Percentiles rank a stretch among this genome's conserved stretches.
Conservation (phyloP, 495 filamentous ascomycete species). For the Geopyxis carbonaria region DNA sequence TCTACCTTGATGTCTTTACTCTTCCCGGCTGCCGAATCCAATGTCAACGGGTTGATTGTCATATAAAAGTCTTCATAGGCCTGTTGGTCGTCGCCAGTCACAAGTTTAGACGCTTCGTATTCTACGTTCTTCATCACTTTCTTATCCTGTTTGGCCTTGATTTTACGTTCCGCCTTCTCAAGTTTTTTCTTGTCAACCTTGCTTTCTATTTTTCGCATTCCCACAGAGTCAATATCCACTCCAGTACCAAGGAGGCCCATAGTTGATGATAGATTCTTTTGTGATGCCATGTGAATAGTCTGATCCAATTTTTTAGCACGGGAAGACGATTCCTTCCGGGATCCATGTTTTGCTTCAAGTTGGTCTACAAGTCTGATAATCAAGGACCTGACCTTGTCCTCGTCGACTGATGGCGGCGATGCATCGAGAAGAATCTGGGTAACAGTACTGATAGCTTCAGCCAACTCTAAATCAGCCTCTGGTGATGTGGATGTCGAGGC, state of each 20-base stretch:
- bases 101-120: conserved; percentile 84
- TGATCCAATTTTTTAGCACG: conserved; percentile 75
- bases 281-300: conserved; percentile 83
- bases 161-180: conserved; percentile 96
- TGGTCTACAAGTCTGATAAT: conserved; percentile 83
- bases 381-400: conserved; percentile 58
- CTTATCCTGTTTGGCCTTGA: conserved; percentile 94
- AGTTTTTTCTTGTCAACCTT: conserved; percentile 97
- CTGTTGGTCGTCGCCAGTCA: conserved; percentile 68
- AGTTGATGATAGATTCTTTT: conserved; percentile 89
- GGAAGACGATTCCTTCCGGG: conserved; percentile 50
- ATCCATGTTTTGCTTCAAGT: conserved; percentile 57
- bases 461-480: conserved; percentile 52
- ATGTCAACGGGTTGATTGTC: conserved; percentile 88
- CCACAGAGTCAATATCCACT: conserved; percentile 88
- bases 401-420: conserved; percentile 63
- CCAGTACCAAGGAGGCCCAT: conserved; percentile 65
- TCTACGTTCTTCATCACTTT: conserved; percentile 95
- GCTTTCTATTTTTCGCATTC: conserved; percentile 82
- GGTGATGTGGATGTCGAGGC: conserved; percentile 67
- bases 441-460: conserved; percentile 69
- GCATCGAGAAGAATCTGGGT: conserved; percentile 54
- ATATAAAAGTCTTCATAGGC: conserved; percentile 99
- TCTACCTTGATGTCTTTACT: conserved; percentile 99
- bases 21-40: conserved; percentile 49